Conservation (phyloP, 176 grass and related monocot species). For the sorghum (Sorghum bicolor) region DNA sequence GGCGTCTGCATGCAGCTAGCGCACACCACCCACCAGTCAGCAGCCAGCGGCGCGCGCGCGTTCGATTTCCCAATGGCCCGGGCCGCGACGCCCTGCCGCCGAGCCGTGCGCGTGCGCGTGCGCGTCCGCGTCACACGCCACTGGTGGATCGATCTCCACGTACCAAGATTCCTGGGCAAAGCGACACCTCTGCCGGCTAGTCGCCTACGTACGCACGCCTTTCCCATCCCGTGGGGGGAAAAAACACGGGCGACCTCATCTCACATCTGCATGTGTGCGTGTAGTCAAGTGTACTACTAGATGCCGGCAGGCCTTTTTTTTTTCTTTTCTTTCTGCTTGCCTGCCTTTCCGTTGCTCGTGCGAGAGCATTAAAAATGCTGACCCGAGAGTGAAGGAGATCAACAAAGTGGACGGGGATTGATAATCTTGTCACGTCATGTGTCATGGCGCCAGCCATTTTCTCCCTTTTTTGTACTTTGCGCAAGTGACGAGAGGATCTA, state of each 20-base stretch:
- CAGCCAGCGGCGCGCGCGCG: background rate
- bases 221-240: background rate
- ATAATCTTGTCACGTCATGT: slow-evolving; percentile 30
- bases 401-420: background rate
- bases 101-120: background rate
- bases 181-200: background rate
- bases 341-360: background rate
- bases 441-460: background rate
- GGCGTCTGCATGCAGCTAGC: background rate
- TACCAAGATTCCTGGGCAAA: slow-evolving; percentile 34
- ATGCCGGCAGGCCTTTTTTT: background rate
- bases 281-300: background rate
- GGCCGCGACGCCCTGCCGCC: background rate
- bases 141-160: too few relatives aligned
- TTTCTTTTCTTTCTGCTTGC: background rate
- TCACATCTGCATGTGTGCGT: background rate
- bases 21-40: background rate
- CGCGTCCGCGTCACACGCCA: slow-evolving; percentile 7
- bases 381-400: background rate
- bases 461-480: slow-evolving; percentile 1
- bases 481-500: slow-evolving; percentile 19
- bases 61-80: background rate
- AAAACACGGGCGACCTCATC: background rate
- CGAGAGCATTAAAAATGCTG: slow-evolving; percentile 24
- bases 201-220: background rate